Base-by-base conservation (phyloP, 805 yeast genomes). In the Wickerhamiella australiensis region DNA sequence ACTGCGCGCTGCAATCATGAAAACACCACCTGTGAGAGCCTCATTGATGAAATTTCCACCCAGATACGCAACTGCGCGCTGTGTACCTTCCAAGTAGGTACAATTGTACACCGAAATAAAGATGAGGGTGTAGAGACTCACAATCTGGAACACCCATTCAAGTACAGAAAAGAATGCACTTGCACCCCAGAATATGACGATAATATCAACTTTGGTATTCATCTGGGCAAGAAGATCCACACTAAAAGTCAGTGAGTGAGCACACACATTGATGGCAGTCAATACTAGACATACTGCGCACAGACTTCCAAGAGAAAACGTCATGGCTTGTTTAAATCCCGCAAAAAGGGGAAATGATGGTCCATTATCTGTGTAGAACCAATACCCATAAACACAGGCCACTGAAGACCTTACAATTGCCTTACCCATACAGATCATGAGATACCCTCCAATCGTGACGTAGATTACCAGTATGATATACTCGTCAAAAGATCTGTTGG, bases 101-200 rank as follows among this genome's bases (percentile, higher is more conserved):
- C 80, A 79, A 43, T 96, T 96, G 65, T 86, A 90, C 21, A 88
- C 71, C 0, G 96, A 94, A 58, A 88, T 72, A 60, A 80, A 85
- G 25, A 92, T 80, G 63, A 83, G 85, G 5, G 96, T 94, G 61
- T 85, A 88, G 62, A 83, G 90, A 67, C 88, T 86, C 70, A 88
- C 87, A 71, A 85, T 87, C 52, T 79, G 73, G 20, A 84, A 82
- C 45, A 82, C 54, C 92, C 95, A 85, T 56, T 85, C 85, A 22
- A 88, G 58, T 17, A 83, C 65, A 4, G 80, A 64, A 23, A 83
- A 59, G 60, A 80, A 72, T 51, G 56, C 57, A 43, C 56, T 50
- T 15, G 56, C 35, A 9, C 49, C 27, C 58, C 59, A 53, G 3
- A 53, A 53, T 23, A 54, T 43, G 33, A 59, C 46, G 7, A 58